Base-by-base conservation (phyloP, 2,329 filamentous ascomycete species). In the Calycina herbarum region DNA sequence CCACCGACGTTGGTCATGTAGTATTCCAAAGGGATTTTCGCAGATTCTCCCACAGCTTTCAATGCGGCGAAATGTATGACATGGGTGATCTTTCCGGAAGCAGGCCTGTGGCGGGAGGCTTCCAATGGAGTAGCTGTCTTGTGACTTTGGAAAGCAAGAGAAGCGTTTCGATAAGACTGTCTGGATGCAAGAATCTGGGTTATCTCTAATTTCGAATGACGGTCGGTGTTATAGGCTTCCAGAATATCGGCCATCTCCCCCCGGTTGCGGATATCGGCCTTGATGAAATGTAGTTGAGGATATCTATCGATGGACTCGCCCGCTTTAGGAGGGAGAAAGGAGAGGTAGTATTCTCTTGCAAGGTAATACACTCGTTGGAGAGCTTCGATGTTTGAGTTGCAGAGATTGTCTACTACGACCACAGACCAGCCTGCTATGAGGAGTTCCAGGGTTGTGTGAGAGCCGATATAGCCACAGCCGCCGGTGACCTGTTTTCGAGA, bases 41-140 rank as follows among this genome's bases (percentile, higher is more conserved):
- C 88, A 42, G 85, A 88, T 70, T 89, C 86, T 42, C 82, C 82
- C 0, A 89, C 86, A 1, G 87, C 86, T 74, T 89, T 89, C 79
- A 85, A 86, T 0, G 87, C 87, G 17, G 87, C 87, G 68, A 89
- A 89, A 72, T 89, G 87, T 66, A 89, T 88, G 31, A 89, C 86
- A 1, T 86, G 86, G 0, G 79, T 77, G 66, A 89, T 87, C 40
- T 78, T 81, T 2, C 48, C 48, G 8, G 85, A 86, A 61, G 60
- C 54, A 48, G 48, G 15, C 17, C 51, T 57, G 42, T 61, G 24
- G 27, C 33, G 11, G 59, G 35, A 61, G 66, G 70, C 38, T 65
- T 35, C 13, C 68, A 68, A 20, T 73, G 67, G n/a, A 73, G 68
- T 6, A 64, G 58, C 35, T 56, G 64, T 11, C 72, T 66, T 5